These are phyloP conservation scores for Trichoderma guizhouense DNA, from an alignment of 2,329 filamentous ascomycete genomes.

Conservation along the genomic window DNA sequence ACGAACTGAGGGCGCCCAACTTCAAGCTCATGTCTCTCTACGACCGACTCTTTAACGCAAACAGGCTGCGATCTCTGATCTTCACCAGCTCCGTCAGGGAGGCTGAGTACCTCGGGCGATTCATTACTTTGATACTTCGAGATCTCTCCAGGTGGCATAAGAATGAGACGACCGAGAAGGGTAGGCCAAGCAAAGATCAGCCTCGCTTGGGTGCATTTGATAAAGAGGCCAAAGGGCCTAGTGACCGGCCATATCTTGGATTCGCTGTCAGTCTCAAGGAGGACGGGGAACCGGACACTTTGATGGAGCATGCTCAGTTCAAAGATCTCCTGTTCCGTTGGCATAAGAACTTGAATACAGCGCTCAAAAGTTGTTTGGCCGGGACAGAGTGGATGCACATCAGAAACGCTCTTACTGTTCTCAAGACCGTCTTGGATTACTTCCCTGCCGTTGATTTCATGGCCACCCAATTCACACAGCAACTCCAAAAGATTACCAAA, in stretches of 20 bases:
- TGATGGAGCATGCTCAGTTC: conserved; percentile 83
- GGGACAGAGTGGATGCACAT: conserved; percentile 96
- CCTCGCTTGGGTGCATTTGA: conserved; percentile 73
- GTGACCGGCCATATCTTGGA: conserved; percentile 62
- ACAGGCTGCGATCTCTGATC: conserved; percentile 75
- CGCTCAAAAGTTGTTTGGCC: conserved; percentile 77
- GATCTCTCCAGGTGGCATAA: conserved; percentile 84
- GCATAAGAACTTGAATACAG: conserved; percentile 78
- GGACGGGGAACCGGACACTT: conserved; percentile 61
- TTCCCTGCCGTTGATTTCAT: conserved; percentile 92
- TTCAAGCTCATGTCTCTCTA: conserved; percentile 85
- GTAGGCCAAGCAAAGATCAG: conserved; percentile 39
- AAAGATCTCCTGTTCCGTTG: conserved; percentile 82
- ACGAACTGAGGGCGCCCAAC: conserved; percentile 76
- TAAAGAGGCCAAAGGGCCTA: conserved; percentile 62
- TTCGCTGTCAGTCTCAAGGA: conserved; percentile 73
- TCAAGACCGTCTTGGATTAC: conserved; percentile 74
- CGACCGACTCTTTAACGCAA: conserved; percentile 78
- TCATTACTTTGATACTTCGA: conserved; percentile 75
- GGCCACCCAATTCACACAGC: conserved; percentile 62
- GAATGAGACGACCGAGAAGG: conserved; percentile 52
- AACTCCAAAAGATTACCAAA: conserved; percentile 63
- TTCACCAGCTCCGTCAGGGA: conserved; percentile 89
- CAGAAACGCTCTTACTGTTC: conserved; percentile 85
- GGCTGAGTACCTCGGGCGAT: conserved; percentile 88